Base-by-base conservation (phyloP, 352 stramenopile species). In the Phytopythium cucurbitacearum region DNA sequence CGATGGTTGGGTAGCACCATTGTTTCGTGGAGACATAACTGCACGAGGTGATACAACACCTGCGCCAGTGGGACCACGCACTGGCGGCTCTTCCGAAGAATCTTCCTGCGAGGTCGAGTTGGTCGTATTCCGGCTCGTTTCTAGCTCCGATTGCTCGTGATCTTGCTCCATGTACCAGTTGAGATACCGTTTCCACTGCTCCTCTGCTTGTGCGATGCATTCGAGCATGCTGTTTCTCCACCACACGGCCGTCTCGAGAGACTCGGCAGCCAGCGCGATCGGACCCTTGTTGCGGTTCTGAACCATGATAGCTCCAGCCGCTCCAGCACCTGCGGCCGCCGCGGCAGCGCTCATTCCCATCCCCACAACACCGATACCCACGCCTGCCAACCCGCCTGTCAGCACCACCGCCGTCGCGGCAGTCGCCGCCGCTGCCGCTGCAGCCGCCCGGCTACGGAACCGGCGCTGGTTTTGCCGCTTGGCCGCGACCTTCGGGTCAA, bases 121-220 rank as follows among this genome's bases (percentile, higher is more conserved):
- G 5, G 35, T 15, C 13, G 34, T 52, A 16, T 8, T 15, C 9
- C 35, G 47, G 8, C n/a, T 42, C n/a, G 47, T 36, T 10, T 81
- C 72, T 28, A 77, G 53, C 8, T 80, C 71, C 6, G 34, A 37
- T 34, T 60, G 51, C 10, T 85, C 74, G 43, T 75, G 65, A 12
- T 92, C 82, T 13, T 88, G 79, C 48, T 89, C 80, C 73, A 94
- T 87, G 57, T 94, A 94, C 84, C 84, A 94, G 35, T 87, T 83
- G 13, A 94, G 51, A 43, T 94, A 94, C 35, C 80, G 81, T 36
- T 88, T 89, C 84, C 84, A 94, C 59, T 91, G 80, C 55, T 89
- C 77, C 63, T 94, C 84, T 0, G 84, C 80, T 54, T 94, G 84
- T 0, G 80, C 77, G 56, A 94, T 87, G 41, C 84, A 94, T 53